These are phyloP conservation scores for Collybia sordida DNA, from an alignment of 768 basidiomycete species.

Conservation along the genomic window DNA sequence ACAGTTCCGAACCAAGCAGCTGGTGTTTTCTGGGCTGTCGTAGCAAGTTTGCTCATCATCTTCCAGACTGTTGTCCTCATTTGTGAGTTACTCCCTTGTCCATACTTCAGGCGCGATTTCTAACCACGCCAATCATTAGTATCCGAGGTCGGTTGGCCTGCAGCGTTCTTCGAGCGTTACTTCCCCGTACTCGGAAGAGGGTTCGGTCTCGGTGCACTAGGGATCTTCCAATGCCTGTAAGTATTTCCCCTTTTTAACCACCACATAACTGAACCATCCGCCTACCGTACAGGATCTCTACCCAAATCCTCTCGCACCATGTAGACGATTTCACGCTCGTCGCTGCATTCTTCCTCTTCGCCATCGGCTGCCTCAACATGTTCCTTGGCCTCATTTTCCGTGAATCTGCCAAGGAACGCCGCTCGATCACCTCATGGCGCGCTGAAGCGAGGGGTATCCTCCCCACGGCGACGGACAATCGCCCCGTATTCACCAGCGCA, in stretches of 20 bases:
- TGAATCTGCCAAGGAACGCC: constrained; percentile 59
- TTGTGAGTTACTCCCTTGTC: constrained; percentile 31
- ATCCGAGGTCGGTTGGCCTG: constrained; percentile 80
- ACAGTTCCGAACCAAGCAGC: constrained; percentile 94
- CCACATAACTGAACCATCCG: neutral
- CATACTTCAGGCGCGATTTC: neutral
- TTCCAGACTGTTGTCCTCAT: constrained; percentile 78
- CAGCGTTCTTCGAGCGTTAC: constrained; percentile 78
- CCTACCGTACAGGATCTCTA: constrained; percentile 48
- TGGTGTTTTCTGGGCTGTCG: constrained; percentile 88
- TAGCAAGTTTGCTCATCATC: constrained; percentile 83
- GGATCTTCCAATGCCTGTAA: constrained; percentile 83
- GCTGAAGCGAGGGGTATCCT: constrained; percentile 55
- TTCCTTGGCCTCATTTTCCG: constrained; percentile 81
- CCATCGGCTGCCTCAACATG: constrained; percentile 82
- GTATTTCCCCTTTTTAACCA: constrained; percentile 20
- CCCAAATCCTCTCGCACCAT: constrained; percentile 71
- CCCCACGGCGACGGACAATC: constrained; percentile 42
- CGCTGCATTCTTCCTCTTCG: constrained; percentile 82
- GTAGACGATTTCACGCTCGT: constrained; percentile 86
- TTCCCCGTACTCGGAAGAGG: constrained; percentile 87
- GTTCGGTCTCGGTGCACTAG: constrained; percentile 87
- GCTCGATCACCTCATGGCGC: constrained; percentile 69
- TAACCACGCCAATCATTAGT: constrained; percentile 28
- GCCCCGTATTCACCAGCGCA: constrained; percentile 33